Evolutionary conservation across 768 basidiomycete species (phyloP), one percentile per base, ranked within the genome.

Genomic region (Russula sp.): DNA sequence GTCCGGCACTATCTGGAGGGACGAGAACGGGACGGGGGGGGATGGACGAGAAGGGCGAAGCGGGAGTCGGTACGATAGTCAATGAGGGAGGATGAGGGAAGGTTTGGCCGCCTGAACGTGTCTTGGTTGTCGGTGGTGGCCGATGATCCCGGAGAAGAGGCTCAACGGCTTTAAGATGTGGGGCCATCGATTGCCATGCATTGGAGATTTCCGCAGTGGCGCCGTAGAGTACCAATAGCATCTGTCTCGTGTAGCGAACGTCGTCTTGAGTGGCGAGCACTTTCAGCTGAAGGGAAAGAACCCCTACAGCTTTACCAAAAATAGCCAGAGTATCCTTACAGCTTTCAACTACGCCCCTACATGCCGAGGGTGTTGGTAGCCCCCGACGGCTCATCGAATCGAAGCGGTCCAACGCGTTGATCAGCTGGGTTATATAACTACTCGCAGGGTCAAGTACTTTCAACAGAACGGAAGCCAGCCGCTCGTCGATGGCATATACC

Each of bases 361-460:
- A 94, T 13, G 90, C 77, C 5, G 78, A 70, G 4, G 88, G 81
- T 1, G 90, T 79, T 7, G 95, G 94, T 3, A 82, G 72, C 11
- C 78, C 77, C 67, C 82, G 83, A 58, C 86, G 82, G 64, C 88
- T 87, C 68, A 85, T 80, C 8, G 85, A 79, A 72, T 99, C 96
- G 72, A 98, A 98, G 6, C 86, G 85, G 71, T 98, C 96, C 58
- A 98, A 81, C 2, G 91, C 85, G 60, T 85, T 84, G 72, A 98
- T 95, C 9, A 98, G 78, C 64, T 85, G 84, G 59, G 82, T 78
- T 81, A 97, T 90, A 68, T 90, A 89, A 45, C 78, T 73, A 70
- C 85, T 87, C 2, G 93, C 91, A 13, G 93, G 88, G 65, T 92
- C 88, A 59, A 98, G 82, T 34, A 96, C 88, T 70, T 93, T 90